Conservation (phyloP, 345 rosid species). For the Cardamine chenopodiifolia region DNA sequence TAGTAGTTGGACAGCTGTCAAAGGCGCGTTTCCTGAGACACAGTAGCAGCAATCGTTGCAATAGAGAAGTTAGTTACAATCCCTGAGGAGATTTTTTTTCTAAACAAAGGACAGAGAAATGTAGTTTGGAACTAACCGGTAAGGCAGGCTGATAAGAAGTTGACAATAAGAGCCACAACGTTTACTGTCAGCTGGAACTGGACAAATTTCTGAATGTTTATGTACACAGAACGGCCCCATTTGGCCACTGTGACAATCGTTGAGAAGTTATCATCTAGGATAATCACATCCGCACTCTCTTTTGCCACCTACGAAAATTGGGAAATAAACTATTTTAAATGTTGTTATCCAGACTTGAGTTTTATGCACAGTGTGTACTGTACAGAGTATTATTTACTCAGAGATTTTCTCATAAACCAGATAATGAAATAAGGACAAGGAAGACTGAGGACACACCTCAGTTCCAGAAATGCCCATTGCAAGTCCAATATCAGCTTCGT, state of each 20-base stretch:
- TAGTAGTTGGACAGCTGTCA: conserved; percentile 81
- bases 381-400: not conserved
- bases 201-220: conserved; percentile 87
- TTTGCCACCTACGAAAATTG: conserved; percentile 67
- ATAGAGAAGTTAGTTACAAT: conserved; percentile 8
- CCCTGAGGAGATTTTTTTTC: not conserved
- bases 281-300: conserved; percentile 89
- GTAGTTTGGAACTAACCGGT: conserved; percentile 56
- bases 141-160: conserved; percentile 88
- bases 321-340: not conserved
- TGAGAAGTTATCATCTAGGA: conserved; percentile 84
- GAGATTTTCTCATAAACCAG: not conserved
- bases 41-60: not conserved
- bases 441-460: conserved; percentile 53
- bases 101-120: conserved; percentile 3
- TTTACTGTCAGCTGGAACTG: conserved; percentile 95
- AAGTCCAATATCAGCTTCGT: conserved; percentile 86
- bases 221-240: conserved; percentile 90
- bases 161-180: conserved; percentile 79
- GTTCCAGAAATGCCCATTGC: conserved; percentile 93
- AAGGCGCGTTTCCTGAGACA: conserved; percentile 68
- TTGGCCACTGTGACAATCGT: conserved; percentile 79
- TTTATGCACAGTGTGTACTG: not conserved
- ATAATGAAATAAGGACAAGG: not conserved
- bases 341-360: not conserved